Conservation (phyloP, 139 green algal genomes). For the Volvox africanus region DNA sequence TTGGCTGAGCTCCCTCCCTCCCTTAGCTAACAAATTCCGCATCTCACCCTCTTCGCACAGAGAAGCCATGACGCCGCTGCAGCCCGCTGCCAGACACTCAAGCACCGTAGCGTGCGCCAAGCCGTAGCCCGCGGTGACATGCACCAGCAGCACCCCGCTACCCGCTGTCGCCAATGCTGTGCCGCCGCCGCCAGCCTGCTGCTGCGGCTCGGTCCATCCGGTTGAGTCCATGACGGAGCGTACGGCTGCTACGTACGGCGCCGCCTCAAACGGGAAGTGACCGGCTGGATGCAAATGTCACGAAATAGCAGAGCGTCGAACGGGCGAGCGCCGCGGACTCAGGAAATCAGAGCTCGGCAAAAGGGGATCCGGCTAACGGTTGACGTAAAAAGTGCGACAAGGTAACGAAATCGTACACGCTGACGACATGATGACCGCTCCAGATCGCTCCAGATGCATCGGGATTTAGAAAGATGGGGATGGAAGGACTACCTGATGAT, state of each 20-base stretch:
- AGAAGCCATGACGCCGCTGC: constrained; percentile 7
- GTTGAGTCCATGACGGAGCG: constrained; percentile 14
- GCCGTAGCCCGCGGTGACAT: constrained; percentile 1
- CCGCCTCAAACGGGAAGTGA: constrained; percentile 15
- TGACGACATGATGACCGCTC: too few relatives aligned
- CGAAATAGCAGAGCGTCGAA: too few relatives aligned
- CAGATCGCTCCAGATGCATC: too few relatives aligned
- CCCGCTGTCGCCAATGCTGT: background rate
- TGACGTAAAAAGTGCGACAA: too few relatives aligned
- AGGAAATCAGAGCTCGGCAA: too few relatives aligned
- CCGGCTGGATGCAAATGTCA: background rate
- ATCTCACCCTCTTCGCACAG: constrained; percentile 32
- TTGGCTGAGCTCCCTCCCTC: too few relatives aligned
- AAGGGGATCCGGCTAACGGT: too few relatives aligned
- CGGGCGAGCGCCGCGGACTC: too few relatives aligned
- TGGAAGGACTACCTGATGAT: too few relatives aligned
- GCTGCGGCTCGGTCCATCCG: constrained; percentile 3
- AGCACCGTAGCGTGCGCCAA: constrained; percentile 35
- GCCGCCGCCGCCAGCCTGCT: background rate
- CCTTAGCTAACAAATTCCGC: too few relatives aligned
- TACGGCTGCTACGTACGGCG: constrained; percentile 16
- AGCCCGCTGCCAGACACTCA: constrained; percentile 30
- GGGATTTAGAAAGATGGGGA: too few relatives aligned
- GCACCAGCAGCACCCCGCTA: constrained; percentile 15
- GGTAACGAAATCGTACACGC: too few relatives aligned